Evolutionary conservation across 768 basidiomycete genomes (phyloP).

Genomic region (Serendipita vermifera): DNA sequence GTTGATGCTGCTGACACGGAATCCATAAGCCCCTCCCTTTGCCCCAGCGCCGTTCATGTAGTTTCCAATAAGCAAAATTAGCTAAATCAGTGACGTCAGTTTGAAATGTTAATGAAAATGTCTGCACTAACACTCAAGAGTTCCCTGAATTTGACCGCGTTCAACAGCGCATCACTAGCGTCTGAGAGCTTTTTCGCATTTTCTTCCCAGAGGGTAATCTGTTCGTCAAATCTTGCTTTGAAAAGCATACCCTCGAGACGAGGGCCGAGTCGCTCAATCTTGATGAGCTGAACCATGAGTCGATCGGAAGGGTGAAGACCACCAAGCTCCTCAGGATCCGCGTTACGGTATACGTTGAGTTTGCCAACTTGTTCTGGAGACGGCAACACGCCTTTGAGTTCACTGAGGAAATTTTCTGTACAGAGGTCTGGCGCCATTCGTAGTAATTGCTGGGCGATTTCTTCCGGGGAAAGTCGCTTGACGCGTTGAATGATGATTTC

Average conservation of each 20-base stretch:
- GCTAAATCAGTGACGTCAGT: conserved; percentile 26
- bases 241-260: conserved; percentile 96
- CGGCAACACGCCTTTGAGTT: conserved; percentile 76
- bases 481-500: conserved; percentile 88
- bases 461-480: conserved; percentile 71
- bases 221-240: conserved; percentile 76
- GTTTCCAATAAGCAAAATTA: conserved; percentile 91
- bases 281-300: conserved; percentile 92
- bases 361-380: conserved; percentile 86
- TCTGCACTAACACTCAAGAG: conserved; percentile 54
- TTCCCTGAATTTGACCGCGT: conserved; percentile 82
- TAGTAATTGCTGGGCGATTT: conserved; percentile 70
- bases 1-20: conserved; percentile 95
- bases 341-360: conserved; percentile 76
- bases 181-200: conserved; percentile 68
- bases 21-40: conserved; percentile 94
- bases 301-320: conserved; percentile 89
- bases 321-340: conserved; percentile 74
- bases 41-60: conserved; percentile 96
- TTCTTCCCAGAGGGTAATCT: conserved; percentile 71
- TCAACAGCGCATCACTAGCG: conserved; percentile 64
- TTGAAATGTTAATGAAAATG: not conserved
- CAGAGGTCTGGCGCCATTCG: conserved; percentile 81
- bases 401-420: conserved; percentile 77
- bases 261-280: conserved; percentile 76